These are phyloP conservation scores for Selaginella tamariscina DNA, from an alignment of 75 land plant genomes.

Conservation along the genomic window DNA sequence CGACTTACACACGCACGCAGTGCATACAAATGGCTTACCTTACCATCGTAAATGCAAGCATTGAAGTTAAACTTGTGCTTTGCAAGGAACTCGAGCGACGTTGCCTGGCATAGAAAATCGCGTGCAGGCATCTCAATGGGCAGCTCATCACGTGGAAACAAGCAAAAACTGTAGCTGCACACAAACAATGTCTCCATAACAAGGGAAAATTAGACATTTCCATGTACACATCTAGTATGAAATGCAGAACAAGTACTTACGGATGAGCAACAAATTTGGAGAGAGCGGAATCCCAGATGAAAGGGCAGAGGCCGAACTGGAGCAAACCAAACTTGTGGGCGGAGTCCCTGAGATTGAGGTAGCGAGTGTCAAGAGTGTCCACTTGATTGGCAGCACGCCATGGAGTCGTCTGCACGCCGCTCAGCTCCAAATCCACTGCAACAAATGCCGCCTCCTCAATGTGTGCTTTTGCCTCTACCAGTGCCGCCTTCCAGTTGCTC, in stretches of 20 bases:
- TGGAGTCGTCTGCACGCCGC: conserved; percentile 66
- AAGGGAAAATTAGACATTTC: not conserved
- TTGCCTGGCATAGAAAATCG: conserved; percentile 69
- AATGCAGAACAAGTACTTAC: conserved; percentile 18
- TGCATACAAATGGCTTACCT: too few species aligned
- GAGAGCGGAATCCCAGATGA: conserved; percentile 50
- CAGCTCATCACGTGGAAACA: conserved; percentile 75
- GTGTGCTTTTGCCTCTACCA: conserved; percentile 6
- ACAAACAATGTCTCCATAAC: too few species aligned
- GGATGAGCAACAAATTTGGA: conserved; percentile 58
- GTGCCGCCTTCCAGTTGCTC: not conserved
- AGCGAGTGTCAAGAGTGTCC: conserved; percentile 53
- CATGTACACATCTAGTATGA: too few species aligned
- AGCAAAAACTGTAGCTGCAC: conserved; percentile 74
- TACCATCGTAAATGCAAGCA: conserved; percentile 70
- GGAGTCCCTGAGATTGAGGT: conserved; percentile 72
- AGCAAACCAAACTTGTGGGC: conserved; percentile 79
- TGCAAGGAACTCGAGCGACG: conserved; percentile 58
- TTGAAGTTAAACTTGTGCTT: conserved; percentile 83
- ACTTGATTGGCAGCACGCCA: conserved; percentile 60
- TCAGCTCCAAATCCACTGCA: conserved; percentile 81
- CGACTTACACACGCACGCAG: too few species aligned
- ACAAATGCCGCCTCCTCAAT: conserved; percentile 59
- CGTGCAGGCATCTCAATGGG: conserved; percentile 21
- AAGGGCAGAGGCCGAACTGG: conserved; percentile 90